A percentile compares a stretch with the other conserved stretches of the same genome.
Conservation (phyloP, 225 moss, liverwort and hornwort species). For the Sphagnum tenellum region DNA sequence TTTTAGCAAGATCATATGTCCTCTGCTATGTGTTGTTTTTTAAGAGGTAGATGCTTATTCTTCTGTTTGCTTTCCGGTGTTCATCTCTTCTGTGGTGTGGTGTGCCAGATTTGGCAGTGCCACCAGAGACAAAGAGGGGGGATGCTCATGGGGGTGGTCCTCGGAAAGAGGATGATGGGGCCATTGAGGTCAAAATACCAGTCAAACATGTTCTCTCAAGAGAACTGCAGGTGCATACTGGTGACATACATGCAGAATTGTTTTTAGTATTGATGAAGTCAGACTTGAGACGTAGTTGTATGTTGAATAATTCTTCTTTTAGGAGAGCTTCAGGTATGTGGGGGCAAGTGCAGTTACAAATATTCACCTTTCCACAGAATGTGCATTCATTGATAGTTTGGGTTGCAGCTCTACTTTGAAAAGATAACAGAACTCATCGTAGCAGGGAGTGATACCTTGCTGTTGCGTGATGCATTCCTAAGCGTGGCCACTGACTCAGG, state of each 20-base stretch:
- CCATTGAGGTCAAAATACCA: slow-evolving; percentile 69
- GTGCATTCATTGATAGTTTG: too few species aligned
- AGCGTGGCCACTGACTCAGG: slow-evolving; percentile 97
- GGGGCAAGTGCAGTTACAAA: too few species aligned
- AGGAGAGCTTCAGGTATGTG: too few species aligned
- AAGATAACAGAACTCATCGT: slow-evolving; percentile 91
- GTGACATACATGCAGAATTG: too few species aligned
- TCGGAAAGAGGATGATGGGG: slow-evolving; percentile 77
- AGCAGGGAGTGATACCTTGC: slow-evolving; percentile 60
- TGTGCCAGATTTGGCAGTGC: slow-evolving; percentile 55
- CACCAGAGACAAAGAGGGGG: slow-evolving; percentile 59
- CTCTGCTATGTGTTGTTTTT: too few species aligned
- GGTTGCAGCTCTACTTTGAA: slow-evolving; percentile 81
- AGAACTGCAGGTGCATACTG: slow-evolving; percentile 71
- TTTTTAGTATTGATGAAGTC: too few species aligned
- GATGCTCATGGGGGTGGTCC: slow-evolving; percentile 44
- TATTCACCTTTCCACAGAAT: too few species aligned
- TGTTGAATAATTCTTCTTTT: too few species aligned
- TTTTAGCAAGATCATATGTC: too few species aligned
- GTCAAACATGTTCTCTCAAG: slow-evolving; percentile 92
- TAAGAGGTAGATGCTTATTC: too few species aligned
- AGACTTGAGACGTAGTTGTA: too few species aligned
- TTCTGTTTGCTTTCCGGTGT: too few species aligned
- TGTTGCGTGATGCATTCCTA: slow-evolving; percentile 75
- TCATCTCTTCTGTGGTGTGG: background rate